phyloP scores from a whole-genome alignment of 352 stramenopile genomes.

The Globisporangium heterothallicum region DNA sequence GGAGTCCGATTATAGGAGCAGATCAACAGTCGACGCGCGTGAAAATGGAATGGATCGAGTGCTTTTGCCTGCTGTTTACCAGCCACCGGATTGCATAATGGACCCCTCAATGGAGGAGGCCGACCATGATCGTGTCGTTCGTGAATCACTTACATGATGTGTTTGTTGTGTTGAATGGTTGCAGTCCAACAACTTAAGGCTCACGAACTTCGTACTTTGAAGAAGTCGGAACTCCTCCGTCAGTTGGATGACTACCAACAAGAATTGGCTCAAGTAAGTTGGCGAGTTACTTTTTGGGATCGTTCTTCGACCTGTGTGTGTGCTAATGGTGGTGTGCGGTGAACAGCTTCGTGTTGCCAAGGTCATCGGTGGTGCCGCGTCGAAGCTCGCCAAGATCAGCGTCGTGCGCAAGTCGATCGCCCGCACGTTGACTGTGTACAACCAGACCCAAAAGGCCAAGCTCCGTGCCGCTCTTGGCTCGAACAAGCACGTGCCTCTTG shows the following conservation, averaged over 20 bases:
- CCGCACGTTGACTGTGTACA: constrained; percentile 99
- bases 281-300: background rate
- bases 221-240: constrained; percentile 97
- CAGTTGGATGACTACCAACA: constrained; percentile 98
- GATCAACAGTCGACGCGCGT: background rate
- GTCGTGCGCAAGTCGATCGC: constrained; percentile 99
- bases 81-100: background rate
- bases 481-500: constrained; percentile 97
- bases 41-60: constrained; percentile 4
- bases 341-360: constrained; percentile 96
- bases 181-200: constrained; percentile 93
- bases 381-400: constrained; percentile 99
- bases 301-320: background rate
- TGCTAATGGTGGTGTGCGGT: background rate
- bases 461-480: constrained; percentile 91
- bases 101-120: background rate
- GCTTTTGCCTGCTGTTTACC: background rate
- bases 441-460: constrained; percentile 98
- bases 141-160: constrained; percentile 13
- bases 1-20: background rate
- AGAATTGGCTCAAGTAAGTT: constrained; percentile 87
- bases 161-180: constrained; percentile 13
- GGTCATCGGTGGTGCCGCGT: constrained; percentile 97
- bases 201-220: constrained; percentile 96
- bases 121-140: background rate